Conservation (phyloP, 768 basidiomycete genomes). For the Termitomyces sp. region DNA sequence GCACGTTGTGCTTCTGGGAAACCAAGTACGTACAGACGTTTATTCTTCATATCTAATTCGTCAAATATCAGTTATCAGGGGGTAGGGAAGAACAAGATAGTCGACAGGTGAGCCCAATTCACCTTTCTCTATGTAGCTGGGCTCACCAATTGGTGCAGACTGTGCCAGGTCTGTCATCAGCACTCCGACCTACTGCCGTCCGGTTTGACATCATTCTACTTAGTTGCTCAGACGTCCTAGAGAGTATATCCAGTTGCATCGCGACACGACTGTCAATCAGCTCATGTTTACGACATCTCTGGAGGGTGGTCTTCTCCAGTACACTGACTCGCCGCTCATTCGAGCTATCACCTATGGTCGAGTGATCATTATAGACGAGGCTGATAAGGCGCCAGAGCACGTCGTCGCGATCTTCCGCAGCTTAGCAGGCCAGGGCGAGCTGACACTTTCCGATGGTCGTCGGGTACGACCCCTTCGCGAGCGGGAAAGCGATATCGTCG, state of each 20-base stretch:
- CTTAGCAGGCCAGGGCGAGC: conserved; percentile 58
- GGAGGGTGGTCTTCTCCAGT: conserved; percentile 50
- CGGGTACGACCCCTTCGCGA: conserved; percentile 42
- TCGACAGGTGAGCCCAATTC: conserved; percentile 42
- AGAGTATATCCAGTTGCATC: conserved; percentile 67
- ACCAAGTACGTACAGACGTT: conserved; percentile 39
- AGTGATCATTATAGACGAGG: conserved; percentile 66
- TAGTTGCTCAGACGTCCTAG: conserved; percentile 55
- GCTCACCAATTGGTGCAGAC: conserved; percentile 20
- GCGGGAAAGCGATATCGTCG: conserved; percentile 48
- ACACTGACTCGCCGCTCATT: conserved; percentile 61
- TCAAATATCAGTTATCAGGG: conserved; percentile 28
- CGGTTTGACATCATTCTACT: neutral
- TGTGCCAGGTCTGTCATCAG: conserved; percentile 43
- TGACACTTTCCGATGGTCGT: conserved; percentile 59
- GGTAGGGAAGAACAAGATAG: conserved; percentile 67
- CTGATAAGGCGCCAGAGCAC: conserved; percentile 70
- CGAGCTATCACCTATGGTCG: conserved; percentile 57
- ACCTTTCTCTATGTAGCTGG: neutral
- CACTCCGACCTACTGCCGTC: neutral
- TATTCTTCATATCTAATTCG: neutral
- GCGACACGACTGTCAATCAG: conserved; percentile 66
- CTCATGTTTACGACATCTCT: conserved; percentile 65
- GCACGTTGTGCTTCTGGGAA: conserved; percentile 61
- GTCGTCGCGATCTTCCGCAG: conserved; percentile 69